Evolutionary conservation across 495 filamentous ascomycete species (phyloP).

Genomic region (Cercophora newfieldiana): DNA sequence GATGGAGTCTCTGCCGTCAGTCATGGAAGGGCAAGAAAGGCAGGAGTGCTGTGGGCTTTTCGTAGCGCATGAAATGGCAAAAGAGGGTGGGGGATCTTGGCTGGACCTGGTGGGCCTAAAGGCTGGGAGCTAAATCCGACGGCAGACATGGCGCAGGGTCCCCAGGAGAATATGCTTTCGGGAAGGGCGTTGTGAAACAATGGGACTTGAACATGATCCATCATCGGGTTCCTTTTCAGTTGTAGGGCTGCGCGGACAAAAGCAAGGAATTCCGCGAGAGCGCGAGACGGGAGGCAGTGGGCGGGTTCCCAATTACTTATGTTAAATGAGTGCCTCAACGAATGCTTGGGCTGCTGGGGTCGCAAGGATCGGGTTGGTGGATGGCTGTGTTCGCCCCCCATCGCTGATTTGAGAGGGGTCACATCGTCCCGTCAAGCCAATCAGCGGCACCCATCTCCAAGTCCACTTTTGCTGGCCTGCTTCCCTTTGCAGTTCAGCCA

Average conservation of each 20-base stretch:
- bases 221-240: background rate
- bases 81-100: constrained; percentile 5
- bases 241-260: background rate
- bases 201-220: background rate
- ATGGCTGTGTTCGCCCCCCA: constrained; percentile 7
- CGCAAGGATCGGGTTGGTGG: background rate
- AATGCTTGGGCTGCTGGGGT: background rate
- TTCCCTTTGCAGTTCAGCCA: constrained; percentile 22
- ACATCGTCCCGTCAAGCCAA: constrained; percentile 24
- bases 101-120: background rate
- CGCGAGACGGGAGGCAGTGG: background rate
- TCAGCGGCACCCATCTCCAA: constrained; percentile 30
- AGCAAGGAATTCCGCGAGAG: background rate
- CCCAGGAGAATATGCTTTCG: constrained; percentile 5
- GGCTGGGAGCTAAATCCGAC: constrained; percentile 2
- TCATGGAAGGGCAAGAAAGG: background rate
- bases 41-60: background rate
- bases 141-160: background rate
- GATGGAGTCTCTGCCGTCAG: background rate
- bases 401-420: background rate
- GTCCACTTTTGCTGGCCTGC: constrained; percentile 17
- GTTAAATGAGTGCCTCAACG: background rate
- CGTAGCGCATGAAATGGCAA: constrained; percentile 14
- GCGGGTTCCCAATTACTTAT: constrained; percentile 1
- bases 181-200: constrained; percentile 17